Evolutionary conservation across 192 early-diverging fungal species (phyloP).

Genomic region (Geranomyces variabilis): DNA sequence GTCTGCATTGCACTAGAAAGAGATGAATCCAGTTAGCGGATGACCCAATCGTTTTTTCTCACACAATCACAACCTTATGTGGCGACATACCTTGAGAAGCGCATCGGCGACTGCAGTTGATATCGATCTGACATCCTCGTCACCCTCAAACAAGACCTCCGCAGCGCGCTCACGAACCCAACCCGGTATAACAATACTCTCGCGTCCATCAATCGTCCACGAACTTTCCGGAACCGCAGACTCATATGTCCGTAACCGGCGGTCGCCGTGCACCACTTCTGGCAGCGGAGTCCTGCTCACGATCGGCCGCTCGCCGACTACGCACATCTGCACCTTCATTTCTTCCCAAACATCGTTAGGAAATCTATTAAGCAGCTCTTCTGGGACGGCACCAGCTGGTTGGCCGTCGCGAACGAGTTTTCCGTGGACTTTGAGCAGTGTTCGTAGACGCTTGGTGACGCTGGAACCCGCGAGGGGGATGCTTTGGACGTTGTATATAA

Average conservation of each 20-base stretch:
- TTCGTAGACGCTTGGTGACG: slow-evolving; percentile 59
- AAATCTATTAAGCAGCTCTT: slow-evolving; percentile 37
- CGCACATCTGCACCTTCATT: slow-evolving; percentile 67
- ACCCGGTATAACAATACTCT: slow-evolving; percentile 60
- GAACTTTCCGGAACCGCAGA: neutral
- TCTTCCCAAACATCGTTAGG: slow-evolving; percentile 63
- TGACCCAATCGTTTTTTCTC: neutral
- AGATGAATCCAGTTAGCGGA: neutral
- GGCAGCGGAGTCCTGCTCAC: neutral
- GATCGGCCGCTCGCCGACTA: slow-evolving; percentile 56
- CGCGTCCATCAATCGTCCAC: neutral
- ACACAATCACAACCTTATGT: neutral
- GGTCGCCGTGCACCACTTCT: slow-evolving; percentile 9
- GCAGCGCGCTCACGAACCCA: slow-evolving; percentile 84
- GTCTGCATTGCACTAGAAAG: slow-evolving; percentile 66
- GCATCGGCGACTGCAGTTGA: slow-evolving; percentile 58
- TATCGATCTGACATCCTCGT: slow-evolving; percentile 66
- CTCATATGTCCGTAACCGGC: slow-evolving; percentile 5
- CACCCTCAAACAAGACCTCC: slow-evolving; percentile 80
- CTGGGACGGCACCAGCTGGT: slow-evolving; percentile 40
- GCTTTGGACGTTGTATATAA: slow-evolving; percentile 65
- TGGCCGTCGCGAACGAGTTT: slow-evolving; percentile 45
- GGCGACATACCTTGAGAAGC: slow-evolving; percentile 45
- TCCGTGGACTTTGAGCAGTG: slow-evolving; percentile 65
- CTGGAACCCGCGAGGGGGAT: slow-evolving; percentile 69